These are phyloP conservation scores for Magnaporthiopsis incrustans DNA, from an alignment of 2,329 filamentous ascomycete genomes.

Conservation along the genomic window DNA sequence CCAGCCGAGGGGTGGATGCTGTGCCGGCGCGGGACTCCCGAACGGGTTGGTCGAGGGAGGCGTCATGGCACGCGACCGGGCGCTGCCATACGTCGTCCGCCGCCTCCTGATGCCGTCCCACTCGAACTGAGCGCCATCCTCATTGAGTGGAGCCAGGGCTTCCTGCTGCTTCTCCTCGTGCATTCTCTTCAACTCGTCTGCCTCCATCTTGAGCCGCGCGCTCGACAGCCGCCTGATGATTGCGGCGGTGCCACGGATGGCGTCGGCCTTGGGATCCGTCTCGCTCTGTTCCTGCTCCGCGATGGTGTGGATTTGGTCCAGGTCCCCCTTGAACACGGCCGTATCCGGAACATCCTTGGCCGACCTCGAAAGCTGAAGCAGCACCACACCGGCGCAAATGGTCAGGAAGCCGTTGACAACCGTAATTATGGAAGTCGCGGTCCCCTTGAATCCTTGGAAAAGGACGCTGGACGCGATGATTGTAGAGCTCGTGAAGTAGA, in stretches of 20 bases:
- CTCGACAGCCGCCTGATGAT: conserved; percentile 77
- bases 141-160: conserved; percentile 64
- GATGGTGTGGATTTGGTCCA: conserved; percentile 92
- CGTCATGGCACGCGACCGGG: conserved; percentile 26
- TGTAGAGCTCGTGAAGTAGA: conserved; percentile 93
- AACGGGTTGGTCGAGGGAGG: conserved; percentile 21
- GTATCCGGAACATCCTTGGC: conserved; percentile 94
- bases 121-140: conserved; percentile 66
- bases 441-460: conserved; percentile 90
- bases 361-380: conserved; percentile 94
- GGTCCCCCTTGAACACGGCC: conserved; percentile 83
- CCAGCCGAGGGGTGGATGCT: conserved; percentile 79
- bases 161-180: conserved; percentile 70
- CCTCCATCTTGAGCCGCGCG: conserved; percentile 68
- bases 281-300: conserved; percentile 95
- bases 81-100: conserved; percentile 42
- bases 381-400: conserved; percentile 86
- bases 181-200: conserved; percentile 68
- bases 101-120: conserved; percentile 87
- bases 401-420: conserved; percentile 89
- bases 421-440: conserved; percentile 69
- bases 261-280: conserved; percentile 90
- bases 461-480: conserved; percentile 90
- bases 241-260: conserved; percentile 83
- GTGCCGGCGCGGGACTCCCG: conserved; percentile 26